Conservation (phyloP, 2,329 filamentous ascomycete species). For the Trichoderma sp. region DNA sequence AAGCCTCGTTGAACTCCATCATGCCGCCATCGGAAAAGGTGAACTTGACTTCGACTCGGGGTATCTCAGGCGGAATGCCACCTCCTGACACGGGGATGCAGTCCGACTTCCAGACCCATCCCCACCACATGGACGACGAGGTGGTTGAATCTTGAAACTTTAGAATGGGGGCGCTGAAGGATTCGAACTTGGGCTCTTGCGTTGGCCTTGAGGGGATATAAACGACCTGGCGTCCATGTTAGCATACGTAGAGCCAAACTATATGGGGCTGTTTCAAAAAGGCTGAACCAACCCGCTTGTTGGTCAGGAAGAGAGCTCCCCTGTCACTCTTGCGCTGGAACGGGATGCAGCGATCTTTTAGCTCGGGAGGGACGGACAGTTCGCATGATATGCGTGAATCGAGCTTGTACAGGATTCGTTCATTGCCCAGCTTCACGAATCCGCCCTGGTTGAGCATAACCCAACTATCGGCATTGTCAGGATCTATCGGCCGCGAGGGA, state of each 20-base stretch:
- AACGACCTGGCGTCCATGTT: conserved; percentile 57
- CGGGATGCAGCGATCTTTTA: conserved; percentile 59
- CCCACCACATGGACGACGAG: conserved; percentile 81
- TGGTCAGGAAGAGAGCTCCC: conserved; percentile 79
- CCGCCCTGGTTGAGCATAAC: conserved; percentile 83
- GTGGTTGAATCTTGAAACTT: conserved; percentile 86
- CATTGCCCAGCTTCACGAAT: conserved; percentile 82
- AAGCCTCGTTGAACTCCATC: conserved; percentile 82
- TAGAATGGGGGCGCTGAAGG: conserved; percentile 85
- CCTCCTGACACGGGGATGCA: conserved; percentile 82
- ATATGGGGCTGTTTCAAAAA: background rate
- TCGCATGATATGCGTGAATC: conserved; percentile 76
- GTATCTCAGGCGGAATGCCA: conserved; percentile 73
- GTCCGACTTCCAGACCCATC: conserved; percentile 83
- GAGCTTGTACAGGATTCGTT: conserved; percentile 79
- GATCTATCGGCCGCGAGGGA: conserved; percentile 43
- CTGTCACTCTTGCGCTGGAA: conserved; percentile 72
- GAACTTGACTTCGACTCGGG: conserved; percentile 77
- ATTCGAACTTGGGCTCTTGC: conserved; percentile 65
- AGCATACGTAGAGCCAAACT: conserved; percentile 9
- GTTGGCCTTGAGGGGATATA: conserved; percentile 78
- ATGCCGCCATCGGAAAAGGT: conserved; percentile 96
- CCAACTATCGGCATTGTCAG: conserved; percentile 68
- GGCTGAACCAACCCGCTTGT: conserved; percentile 67
- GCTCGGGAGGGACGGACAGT: conserved; percentile 69